phyloP scores from a whole-genome alignment of 73 alveolate genomes.

The Stentor roeselii region DNA sequence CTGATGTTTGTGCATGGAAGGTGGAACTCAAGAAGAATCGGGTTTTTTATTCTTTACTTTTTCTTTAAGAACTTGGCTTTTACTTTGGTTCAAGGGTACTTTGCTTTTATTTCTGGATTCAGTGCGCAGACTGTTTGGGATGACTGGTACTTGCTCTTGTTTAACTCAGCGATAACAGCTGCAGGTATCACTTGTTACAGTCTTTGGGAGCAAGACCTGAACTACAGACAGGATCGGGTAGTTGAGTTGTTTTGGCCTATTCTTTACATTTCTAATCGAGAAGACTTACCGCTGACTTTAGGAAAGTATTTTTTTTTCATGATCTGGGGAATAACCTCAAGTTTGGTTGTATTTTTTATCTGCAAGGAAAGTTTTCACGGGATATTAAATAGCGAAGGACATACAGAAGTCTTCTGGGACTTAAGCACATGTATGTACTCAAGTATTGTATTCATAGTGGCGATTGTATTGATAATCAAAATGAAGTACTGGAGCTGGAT shows the following conservation, averaged over 20 bases:
- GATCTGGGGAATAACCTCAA: not conserved
- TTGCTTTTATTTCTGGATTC: conserved; percentile 66
- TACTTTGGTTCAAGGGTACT: conserved; percentile 70
- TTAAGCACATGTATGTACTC: conserved; percentile 16
- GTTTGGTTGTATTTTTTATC: not conserved
- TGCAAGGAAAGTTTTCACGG: not conserved
- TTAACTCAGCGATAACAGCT: conserved; percentile 76
- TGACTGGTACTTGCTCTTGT: conserved; percentile 70
- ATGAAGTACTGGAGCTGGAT: conserved; percentile 23
- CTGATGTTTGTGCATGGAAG: conserved; percentile 85
- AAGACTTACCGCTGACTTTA: not conserved
- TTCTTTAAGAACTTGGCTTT: conserved; percentile 78
- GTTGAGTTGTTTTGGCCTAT: conserved; percentile 7
- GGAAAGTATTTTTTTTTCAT: not conserved
- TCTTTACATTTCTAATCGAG: not conserved
- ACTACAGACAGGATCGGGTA: not conserved
- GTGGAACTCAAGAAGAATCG: conserved; percentile 81
- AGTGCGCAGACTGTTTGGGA: conserved; percentile 83
- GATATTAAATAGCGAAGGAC: not conserved
- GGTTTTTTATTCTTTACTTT: conserved; percentile 66
- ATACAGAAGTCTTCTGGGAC: not conserved
- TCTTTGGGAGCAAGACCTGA: conserved; percentile 66
- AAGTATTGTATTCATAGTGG: not conserved
- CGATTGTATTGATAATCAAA: not conserved
- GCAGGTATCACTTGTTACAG: conserved; percentile 76